These are phyloP conservation scores for Bothriochloa decipiens DNA, from an alignment of 176 grass and related monocot species.

Conservation along the genomic window DNA sequence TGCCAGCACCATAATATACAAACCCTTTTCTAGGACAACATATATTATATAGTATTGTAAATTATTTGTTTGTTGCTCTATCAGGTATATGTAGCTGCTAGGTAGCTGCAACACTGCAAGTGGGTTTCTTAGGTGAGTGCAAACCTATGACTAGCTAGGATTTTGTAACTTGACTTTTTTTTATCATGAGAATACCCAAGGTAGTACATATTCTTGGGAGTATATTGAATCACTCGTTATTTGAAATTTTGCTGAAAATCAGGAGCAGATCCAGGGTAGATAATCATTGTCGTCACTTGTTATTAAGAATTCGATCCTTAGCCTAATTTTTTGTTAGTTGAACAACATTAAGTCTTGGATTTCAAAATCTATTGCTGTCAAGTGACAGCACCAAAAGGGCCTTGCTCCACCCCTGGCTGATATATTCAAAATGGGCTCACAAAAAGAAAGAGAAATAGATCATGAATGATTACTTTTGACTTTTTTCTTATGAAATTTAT, in stretches of 20 bases:
- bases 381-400: no score
- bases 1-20: background rate
- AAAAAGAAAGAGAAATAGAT: background rate
- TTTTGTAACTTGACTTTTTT: background rate
- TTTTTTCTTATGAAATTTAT: no score
- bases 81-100: slow-evolving; percentile 10
- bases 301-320: no score
- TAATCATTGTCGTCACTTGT: no score
- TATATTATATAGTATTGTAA: background rate
- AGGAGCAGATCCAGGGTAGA: no score
- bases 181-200: background rate
- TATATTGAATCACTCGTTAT: background rate
- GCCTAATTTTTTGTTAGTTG: no score
- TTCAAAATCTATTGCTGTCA: no score
- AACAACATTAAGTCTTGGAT: no score
- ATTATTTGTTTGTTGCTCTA: background rate
- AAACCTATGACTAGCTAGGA: background rate
- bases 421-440: background rate
- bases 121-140: no score
- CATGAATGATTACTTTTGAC: background rate
- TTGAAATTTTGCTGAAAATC: background rate
- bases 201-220: background rate
- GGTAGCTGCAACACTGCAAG: background rate
- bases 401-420: background rate
- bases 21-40: background rate